Conservation (phyloP, 805 yeast genomes). For the fission yeast (Schizosaccharomyces pombe) region DNA sequence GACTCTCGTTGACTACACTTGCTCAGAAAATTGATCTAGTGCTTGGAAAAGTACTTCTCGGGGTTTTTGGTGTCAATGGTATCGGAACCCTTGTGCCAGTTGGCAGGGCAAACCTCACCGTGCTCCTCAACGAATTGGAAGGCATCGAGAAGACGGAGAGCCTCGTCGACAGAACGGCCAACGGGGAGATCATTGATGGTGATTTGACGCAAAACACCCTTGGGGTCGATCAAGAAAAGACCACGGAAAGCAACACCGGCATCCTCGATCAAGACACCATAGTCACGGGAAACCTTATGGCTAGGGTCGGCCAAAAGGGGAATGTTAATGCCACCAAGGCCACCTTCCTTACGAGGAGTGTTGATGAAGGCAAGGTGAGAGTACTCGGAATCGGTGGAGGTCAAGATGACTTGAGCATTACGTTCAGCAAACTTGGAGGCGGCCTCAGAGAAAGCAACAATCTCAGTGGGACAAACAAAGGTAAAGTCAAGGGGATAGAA, state of each 20-base stretch:
- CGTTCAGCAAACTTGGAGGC: constrained; percentile 68
- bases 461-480: constrained; percentile 97
- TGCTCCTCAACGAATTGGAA: constrained; percentile 98
- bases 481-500: constrained; percentile 98
- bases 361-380: constrained; percentile 96
- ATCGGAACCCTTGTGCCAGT: constrained; percentile 92
- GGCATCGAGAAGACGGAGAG: constrained; percentile 90
- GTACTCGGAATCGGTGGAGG: constrained; percentile 97
- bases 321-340: constrained; percentile 82
- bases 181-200: constrained; percentile 98
- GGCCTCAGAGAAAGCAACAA: constrained; percentile 94
- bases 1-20: neutral
- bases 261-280: constrained; percentile 92
- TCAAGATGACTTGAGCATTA: constrained; percentile 74
- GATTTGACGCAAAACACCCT: constrained; percentile 80
- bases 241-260: constrained; percentile 96
- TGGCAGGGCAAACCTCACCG: constrained; percentile 99
- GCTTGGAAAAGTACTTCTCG: constrained; percentile 41
- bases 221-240: constrained; percentile 90
- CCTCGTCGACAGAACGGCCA: constrained; percentile 96
- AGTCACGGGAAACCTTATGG: constrained; percentile 83
- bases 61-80: constrained; percentile 58
- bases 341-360: constrained; percentile 90
- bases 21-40: neutral
- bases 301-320: constrained; percentile 93